A percentile compares a stretch with the other conserved stretches of the same genome.
Evolutionary conservation across 1,284 basidiomycete species (phyloP).

Genomic region (Trametes versicolor): DNA sequence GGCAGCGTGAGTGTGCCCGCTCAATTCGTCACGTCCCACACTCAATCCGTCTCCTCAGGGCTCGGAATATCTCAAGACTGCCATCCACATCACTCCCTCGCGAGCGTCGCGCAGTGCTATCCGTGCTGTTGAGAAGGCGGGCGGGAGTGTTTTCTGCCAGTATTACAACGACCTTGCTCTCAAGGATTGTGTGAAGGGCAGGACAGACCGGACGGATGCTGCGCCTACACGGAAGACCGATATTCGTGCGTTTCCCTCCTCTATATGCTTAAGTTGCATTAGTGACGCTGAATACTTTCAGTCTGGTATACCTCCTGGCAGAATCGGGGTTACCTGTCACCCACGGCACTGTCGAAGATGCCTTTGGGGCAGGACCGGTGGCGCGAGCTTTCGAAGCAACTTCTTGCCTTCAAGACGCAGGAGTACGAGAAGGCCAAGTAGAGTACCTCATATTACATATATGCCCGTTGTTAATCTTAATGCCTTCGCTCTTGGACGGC

Average conservation of each 20-base stretch:
- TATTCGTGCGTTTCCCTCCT: slow-evolving; percentile 69
- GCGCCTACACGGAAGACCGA: slow-evolving; percentile 87
- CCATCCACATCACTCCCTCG: slow-evolving; percentile 87
- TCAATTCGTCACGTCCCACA: background rate
- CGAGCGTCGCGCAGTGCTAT: slow-evolving; percentile 91
- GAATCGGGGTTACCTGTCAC: slow-evolving; percentile 80
- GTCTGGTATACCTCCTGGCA: slow-evolving; percentile 81
- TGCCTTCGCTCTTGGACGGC: background rate
- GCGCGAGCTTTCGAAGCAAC: slow-evolving; percentile 68
- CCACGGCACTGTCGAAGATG: slow-evolving; percentile 62
- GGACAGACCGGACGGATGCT: slow-evolving; percentile 74
- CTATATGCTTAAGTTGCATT: background rate
- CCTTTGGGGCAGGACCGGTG: slow-evolving; percentile 76
- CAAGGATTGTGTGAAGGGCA: slow-evolving; percentile 81
- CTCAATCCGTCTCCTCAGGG: slow-evolving; percentile 55
- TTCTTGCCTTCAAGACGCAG: slow-evolving; percentile 69
- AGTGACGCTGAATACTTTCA: slow-evolving; percentile 42
- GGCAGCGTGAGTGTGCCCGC: slow-evolving; percentile 68
- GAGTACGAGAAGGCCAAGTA: slow-evolving; percentile 58
- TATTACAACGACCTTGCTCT: slow-evolving; percentile 93
- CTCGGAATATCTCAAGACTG: slow-evolving; percentile 70
- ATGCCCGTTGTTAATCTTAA: slow-evolving; percentile 6
- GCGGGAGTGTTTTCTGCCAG: slow-evolving; percentile 89
- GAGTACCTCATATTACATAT: slow-evolving; percentile 16
- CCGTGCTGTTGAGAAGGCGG: slow-evolving; percentile 81